Conservation (phyloP, 2,329 filamentous ascomycete species). For the Colletotrichum noveboracense region DNA sequence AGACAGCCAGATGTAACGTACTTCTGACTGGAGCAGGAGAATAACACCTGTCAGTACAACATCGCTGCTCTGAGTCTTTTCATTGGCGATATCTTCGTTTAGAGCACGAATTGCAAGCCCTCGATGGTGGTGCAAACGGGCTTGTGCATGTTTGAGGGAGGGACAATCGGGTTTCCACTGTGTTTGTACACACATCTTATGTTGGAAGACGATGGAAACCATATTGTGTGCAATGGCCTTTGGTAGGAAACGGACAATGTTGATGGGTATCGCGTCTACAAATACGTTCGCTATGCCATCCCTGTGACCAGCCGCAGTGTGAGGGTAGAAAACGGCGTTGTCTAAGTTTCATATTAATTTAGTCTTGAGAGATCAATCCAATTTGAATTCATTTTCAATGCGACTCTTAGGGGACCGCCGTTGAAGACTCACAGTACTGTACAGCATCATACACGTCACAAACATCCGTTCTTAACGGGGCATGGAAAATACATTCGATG, state of each 20-base stretch:
- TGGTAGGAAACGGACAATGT: background rate
- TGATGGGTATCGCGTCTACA: conserved; percentile 32
- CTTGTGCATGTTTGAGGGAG: background rate
- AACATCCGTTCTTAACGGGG: conserved; percentile 9
- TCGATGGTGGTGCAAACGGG: conserved; percentile 17
- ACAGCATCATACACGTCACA: conserved; percentile 18
- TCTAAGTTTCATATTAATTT: background rate
- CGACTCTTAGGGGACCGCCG: background rate
- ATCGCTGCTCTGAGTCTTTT: conserved; percentile 3
- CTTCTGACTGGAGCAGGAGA: conserved; percentile 12
- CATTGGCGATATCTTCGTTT: conserved; percentile 17
- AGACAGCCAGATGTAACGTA: background rate
- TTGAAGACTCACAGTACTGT: conserved; percentile 18
- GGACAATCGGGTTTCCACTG: conserved; percentile 9
- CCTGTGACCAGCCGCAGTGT: conserved; percentile 22
- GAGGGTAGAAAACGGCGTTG: conserved; percentile 24
- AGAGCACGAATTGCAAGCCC: conserved; percentile 19
- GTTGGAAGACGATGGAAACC: conserved; percentile 12
- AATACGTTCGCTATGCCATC: conserved; percentile 20
- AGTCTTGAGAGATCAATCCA: background rate
- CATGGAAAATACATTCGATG: background rate
- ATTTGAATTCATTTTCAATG: background rate
- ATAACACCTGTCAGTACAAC: conserved; percentile 17
- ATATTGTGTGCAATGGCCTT: conserved; percentile 9
- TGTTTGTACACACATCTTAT: conserved; percentile 10